Evolutionary conservation across 805 yeast species (phyloP).

Genomic region (Schwanniomyces polymorphus): DNA sequence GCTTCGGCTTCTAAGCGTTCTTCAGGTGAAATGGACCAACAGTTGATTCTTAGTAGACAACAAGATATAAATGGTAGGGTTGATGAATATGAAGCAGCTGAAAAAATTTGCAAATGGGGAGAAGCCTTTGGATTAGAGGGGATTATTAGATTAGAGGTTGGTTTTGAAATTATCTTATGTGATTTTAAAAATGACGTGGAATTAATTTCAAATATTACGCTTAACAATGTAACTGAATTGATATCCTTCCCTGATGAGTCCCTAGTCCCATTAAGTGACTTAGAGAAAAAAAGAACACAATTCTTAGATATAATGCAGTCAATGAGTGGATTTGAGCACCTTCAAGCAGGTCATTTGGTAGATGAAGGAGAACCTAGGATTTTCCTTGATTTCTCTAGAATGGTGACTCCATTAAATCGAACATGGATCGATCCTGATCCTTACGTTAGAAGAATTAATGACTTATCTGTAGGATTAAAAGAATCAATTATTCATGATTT

Average conservation of each 20-base stretch:
- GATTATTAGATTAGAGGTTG: conserved; percentile 55
- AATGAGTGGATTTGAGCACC: conserved; percentile 44
- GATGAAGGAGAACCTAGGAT: conserved; percentile 52
- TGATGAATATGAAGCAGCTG: conserved; percentile 48
- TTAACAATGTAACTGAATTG: conserved; percentile 34
- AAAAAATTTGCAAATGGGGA: conserved; percentile 57
- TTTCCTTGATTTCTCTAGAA: conserved; percentile 49
- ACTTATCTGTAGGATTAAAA: conserved; percentile 1
- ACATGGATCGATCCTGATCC: conserved; percentile 52
- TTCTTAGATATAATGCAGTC: conserved; percentile 25
- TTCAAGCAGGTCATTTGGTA: conserved; percentile 45
- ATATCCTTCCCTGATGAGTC: conserved; percentile 35
- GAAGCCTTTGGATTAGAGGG: conserved; percentile 57
- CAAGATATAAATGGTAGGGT: conserved; percentile 19
- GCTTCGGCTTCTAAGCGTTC: conserved; percentile 63
- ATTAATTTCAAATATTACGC: conserved; percentile 45
- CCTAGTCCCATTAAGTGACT: background rate
- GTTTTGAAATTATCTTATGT: conserved; percentile 62
- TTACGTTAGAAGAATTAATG: conserved; percentile 20
- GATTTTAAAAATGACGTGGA: conserved; percentile 52
- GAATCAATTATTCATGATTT: conserved; percentile 1
- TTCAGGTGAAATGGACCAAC: conserved; percentile 63
- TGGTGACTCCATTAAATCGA: conserved; percentile 53
- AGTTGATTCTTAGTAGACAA: conserved; percentile 19
- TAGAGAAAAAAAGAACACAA: conserved; percentile 11